These are phyloP conservation scores for Diospyros lotus DNA, from an alignment of 148 eudicot genomes.

Conservation along the genomic window DNA sequence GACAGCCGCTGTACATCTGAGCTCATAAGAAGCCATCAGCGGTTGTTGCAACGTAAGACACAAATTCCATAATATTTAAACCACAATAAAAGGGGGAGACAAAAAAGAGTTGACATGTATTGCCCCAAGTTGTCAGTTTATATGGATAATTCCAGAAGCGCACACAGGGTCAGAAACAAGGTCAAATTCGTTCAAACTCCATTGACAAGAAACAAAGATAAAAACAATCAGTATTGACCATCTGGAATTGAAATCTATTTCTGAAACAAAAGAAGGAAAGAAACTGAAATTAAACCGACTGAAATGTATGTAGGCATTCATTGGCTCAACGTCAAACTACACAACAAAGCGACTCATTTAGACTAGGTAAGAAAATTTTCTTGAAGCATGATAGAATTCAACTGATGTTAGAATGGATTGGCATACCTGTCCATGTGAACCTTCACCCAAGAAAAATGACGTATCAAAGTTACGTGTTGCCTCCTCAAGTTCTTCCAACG, in stretches of 20 bases:
- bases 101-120: not conserved
- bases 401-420: not conserved
- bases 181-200: not conserved
- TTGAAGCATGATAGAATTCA: not conserved
- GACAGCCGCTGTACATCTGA: slow-evolving; percentile 82
- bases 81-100: not conserved
- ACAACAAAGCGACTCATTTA: not conserved
- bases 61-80: not conserved
- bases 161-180: not conserved
- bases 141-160: not conserved
- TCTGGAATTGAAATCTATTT: not conserved
- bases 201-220: not conserved
- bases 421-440: slow-evolving; percentile 78
- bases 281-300: not conserved
- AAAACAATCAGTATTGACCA: not conserved
- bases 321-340: not conserved
- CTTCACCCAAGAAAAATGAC: slow-evolving; percentile 76
- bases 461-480: slow-evolving; percentile 76
- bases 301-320: not conserved
- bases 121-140: not conserved
- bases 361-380: not conserved
- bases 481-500: slow-evolving; percentile 80
- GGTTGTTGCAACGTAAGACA: not conserved
- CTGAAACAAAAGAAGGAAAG: not conserved
- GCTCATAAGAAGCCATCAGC: not conserved